Conservation (phyloP, 1,284 basidiomycete species). For the Ustilago xerochloae region DNA sequence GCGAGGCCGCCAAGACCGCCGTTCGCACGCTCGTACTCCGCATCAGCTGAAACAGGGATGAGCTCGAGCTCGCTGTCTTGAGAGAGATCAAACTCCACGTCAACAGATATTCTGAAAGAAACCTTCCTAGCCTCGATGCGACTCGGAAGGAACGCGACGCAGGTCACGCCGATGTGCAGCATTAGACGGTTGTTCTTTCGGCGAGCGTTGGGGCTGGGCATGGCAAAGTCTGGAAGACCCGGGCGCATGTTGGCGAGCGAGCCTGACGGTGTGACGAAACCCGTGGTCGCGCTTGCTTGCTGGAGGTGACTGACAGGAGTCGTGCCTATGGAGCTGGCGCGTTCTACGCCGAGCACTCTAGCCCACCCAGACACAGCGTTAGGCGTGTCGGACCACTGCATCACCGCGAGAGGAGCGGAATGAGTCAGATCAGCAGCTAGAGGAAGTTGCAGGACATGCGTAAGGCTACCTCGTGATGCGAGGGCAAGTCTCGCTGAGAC, state of each 20-base stretch:
- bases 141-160: constrained; percentile 39
- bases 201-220: neutral
- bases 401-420: constrained; percentile 29
- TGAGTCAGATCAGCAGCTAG: constrained; percentile 32
- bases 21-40: constrained; percentile 7
- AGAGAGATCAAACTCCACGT: constrained; percentile 27
- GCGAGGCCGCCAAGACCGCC: neutral
- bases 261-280: neutral
- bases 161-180: constrained; percentile 40
- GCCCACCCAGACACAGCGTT: constrained; percentile 52
- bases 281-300: neutral
- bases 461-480: constrained; percentile 37
- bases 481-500: constrained; percentile 41
- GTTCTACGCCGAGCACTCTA: constrained; percentile 45
- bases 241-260: neutral
- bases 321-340: constrained; percentile 20
- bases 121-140: constrained; percentile 39
- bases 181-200: constrained; percentile 19
- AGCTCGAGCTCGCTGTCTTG: constrained; percentile 35
- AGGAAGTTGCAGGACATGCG: constrained; percentile 43
- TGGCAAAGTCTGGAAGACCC: neutral
- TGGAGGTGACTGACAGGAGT: constrained; percentile 18
- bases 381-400: constrained; percentile 52
- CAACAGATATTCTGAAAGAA: constrained; percentile 20
- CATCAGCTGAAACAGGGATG: constrained; percentile 4